Evolutionary conservation across 108 stramenopile genomes (phyloP), one percentile per base, ranked within the genome.

Genomic region (Asterionellopsis glacialis): DNA sequence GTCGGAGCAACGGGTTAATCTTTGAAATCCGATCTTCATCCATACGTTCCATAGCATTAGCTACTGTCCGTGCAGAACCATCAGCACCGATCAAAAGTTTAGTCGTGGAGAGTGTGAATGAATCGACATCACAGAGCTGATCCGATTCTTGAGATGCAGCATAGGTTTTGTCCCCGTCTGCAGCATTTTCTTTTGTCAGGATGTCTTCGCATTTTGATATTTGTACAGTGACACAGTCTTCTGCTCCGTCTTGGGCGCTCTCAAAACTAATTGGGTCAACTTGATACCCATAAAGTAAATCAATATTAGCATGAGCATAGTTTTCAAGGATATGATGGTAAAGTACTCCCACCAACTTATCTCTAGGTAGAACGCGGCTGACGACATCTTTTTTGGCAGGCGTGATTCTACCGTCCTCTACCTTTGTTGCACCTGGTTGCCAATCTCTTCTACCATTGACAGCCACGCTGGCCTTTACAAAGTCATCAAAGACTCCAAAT

Each of bases 361-460:
- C 80, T 23, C 82, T 66, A 21, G 82, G 70, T 14, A 83, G 41
- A 11, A 83, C 75, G 64, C 70, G 73, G 23, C 73, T 83, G 56
- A 53, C 45, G 0, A 67, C 61, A n/a, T 75, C 75, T 38, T 50
- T 67, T 19, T 71, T 67, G 43, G 72, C 75, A 19, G 64, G 68
- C 33, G 78, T 79, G 14, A 69, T 76, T 10, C 65, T 48, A 1
- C 68, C 73, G 21, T 80, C 81, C 45, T 68, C 67, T 11, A 59
- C 67, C 9, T 61, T 52, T 44, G 61, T 53, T 12, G 52, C 57
- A 26, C 70, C 79, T 19, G 79, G 79, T 19, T 64, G 57, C 91
- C 91, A 92, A 69, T 88, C 87, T 57, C 64, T 80, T 44, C 87
- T 61, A 1, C 91, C 91, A 13, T 67, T 48, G 1, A 79, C 73